These are phyloP conservation scores for Picea mariana DNA, from an alignment of 83 land plant species.

Conservation along the genomic window DNA sequence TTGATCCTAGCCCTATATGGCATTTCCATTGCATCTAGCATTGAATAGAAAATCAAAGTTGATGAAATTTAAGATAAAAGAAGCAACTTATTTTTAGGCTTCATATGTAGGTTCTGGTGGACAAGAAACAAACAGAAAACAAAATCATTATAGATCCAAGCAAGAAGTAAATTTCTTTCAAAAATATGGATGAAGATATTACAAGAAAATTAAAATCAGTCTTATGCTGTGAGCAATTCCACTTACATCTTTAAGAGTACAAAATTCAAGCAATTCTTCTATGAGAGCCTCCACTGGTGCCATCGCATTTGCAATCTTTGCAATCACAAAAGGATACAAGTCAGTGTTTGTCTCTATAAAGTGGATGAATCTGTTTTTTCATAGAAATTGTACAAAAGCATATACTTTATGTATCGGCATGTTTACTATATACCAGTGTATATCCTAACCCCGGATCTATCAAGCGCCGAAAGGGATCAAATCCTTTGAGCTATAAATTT, in stretches of 20 bases:
- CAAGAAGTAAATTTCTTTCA: not conserved
- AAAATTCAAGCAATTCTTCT: slow-evolving; percentile 11
- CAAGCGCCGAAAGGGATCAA: too few species aligned
- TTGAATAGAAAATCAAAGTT: not conserved
- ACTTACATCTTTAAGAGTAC: slow-evolving; percentile 13
- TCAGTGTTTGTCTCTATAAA: not conserved
- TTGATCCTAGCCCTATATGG: too few species aligned
- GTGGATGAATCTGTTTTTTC: too few species aligned
- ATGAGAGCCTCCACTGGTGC: slow-evolving; percentile 9
- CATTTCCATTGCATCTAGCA: not conserved
- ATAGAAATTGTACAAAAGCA: too few species aligned
- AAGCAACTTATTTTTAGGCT: not conserved
- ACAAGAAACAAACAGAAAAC: not conserved
- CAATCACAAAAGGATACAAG: not conserved
- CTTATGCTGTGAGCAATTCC: not conserved
- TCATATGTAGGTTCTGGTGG: not conserved
- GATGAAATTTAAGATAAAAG: not conserved
- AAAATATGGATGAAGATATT: not conserved
- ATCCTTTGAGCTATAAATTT: too few species aligned
- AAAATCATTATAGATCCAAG: not conserved
- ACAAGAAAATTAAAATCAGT: not conserved
- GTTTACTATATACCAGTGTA: too few species aligned
- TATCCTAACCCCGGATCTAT: too few species aligned
- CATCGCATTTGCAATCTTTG: slow-evolving; percentile 11
- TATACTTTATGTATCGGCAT: too few species aligned